phyloP scores from a whole-genome alignment of 225 moss, liverwort and hornwort genomes.

The Physcomitrellopsis africana region DNA sequence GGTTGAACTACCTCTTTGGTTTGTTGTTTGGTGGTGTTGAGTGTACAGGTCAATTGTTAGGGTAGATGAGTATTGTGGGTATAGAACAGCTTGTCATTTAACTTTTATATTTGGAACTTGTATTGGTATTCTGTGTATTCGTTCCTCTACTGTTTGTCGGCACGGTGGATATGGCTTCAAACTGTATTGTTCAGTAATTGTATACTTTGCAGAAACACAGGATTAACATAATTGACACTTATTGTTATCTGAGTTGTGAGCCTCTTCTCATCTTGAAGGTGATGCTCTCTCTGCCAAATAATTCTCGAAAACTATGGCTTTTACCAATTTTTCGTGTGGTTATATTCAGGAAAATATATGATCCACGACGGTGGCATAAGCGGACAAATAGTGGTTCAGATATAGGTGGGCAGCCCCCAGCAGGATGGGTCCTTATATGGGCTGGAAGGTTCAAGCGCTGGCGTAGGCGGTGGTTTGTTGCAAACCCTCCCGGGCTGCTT shows the following conservation, averaged over 20 bases:
- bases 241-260: no score
- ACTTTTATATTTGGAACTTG: background rate
- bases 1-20: no score
- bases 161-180: background rate
- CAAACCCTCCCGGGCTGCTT: constrained; percentile 95
- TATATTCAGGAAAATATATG: constrained; percentile 78
- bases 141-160: background rate
- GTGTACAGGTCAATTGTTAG: no score
- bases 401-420: constrained; percentile 87
- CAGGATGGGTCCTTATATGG: constrained; percentile 99
- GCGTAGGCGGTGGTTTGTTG: constrained; percentile 99
- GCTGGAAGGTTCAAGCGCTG: constrained; percentile 98
- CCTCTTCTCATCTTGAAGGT: no score
- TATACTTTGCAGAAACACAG: background rate
- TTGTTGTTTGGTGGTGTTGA: no score
- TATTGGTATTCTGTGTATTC: background rate
- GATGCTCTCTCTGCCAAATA: constrained; percentile 14
- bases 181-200: background rate
- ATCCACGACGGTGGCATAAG: constrained; percentile 95
- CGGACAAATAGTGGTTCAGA: constrained; percentile 55
- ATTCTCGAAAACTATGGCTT: background rate
- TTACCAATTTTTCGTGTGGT: constrained; percentile 16
- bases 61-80: constrained; percentile 13
- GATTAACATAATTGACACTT: background rate
- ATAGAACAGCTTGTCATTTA: background rate